A percentile compares a stretch with the other conserved stretches of the same genome.
Evolutionary conservation across 257 asterid species (phyloP).

Genomic region (Parsonsia alboflavescens): DNA sequence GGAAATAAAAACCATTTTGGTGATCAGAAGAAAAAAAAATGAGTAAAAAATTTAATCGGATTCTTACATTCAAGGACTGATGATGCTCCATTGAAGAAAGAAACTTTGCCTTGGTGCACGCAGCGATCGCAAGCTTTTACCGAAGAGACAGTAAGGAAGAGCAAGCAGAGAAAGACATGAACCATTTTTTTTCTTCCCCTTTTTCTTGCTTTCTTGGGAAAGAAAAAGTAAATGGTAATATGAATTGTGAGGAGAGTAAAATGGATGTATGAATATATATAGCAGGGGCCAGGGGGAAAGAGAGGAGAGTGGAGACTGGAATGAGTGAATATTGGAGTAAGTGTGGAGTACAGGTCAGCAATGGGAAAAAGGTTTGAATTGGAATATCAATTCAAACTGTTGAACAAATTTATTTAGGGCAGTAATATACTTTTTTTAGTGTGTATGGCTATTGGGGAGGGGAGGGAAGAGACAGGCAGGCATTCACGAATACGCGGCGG

Average conservation of each 20-base stretch:
- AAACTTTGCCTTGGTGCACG: constrained; percentile 41
- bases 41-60: neutral
- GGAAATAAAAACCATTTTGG: no score
- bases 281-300: no score
- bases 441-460: no score
- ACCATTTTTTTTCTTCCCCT: neutral
- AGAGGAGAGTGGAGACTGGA: neutral
- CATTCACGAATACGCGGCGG: constrained; percentile 4
- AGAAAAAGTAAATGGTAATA: no score
- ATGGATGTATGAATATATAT: neutral
- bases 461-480: neutral
- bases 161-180: constrained; percentile 15
- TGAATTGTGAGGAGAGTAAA: neutral
- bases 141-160: constrained; percentile 36
- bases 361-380: constrained; percentile 1
- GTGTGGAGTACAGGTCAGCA: constrained; percentile 14
- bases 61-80: constrained; percentile 52
- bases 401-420: no score
- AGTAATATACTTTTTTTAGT: no score
- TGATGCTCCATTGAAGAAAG: constrained; percentile 47
- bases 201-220: neutral
- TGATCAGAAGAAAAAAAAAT: no score
- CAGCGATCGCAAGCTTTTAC: constrained; percentile 71
- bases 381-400: neutral
- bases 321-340: neutral